These are phyloP conservation scores for Helotiales sp. DNA, from an alignment of 2,329 filamentous ascomycete genomes.

Conservation along the genomic window DNA sequence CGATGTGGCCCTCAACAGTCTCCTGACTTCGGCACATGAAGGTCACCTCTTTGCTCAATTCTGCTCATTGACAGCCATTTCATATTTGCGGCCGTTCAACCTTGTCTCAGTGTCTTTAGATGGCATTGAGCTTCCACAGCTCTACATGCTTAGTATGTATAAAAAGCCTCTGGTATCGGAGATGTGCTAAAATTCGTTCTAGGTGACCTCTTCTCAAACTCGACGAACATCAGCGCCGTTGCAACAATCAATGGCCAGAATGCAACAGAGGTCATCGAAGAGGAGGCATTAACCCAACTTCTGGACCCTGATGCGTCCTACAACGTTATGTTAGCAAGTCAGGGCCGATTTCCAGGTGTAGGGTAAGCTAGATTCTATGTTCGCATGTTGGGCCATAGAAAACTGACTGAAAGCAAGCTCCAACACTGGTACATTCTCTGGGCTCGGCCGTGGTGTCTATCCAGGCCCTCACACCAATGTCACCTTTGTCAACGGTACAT, in stretches of 20 bases:
- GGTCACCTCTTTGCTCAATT: neutral
- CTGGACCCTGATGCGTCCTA: slow-evolving; percentile 9
- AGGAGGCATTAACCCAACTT: neutral
- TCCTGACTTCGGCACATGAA: slow-evolving; percentile 7
- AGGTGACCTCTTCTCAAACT: neutral
- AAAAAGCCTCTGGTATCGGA: too few species aligned
- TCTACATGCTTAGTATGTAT: neutral
- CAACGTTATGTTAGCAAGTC: slow-evolving; percentile 1
- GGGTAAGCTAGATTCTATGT: neutral
- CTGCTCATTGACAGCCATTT: slow-evolving; percentile 5
- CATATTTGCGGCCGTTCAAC: neutral
- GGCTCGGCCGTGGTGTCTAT: neutral
- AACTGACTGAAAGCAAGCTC: neutral
- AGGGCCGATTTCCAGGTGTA: neutral
- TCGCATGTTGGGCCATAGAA: neutral
- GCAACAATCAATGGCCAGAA: slow-evolving; percentile 6
- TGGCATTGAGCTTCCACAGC: slow-evolving; percentile 1
- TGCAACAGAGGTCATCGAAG: neutral
- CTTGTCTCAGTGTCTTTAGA: slow-evolving; percentile 9
- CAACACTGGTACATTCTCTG: neutral
- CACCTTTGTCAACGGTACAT: slow-evolving; percentile 11
- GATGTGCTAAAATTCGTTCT: neutral
- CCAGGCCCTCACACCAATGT: slow-evolving; percentile 10
- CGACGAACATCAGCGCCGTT: neutral
- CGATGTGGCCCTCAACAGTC: neutral